Conservation (phyloP, 2,329 filamentous ascomycete species). For the Colletotrichum sidae region DNA sequence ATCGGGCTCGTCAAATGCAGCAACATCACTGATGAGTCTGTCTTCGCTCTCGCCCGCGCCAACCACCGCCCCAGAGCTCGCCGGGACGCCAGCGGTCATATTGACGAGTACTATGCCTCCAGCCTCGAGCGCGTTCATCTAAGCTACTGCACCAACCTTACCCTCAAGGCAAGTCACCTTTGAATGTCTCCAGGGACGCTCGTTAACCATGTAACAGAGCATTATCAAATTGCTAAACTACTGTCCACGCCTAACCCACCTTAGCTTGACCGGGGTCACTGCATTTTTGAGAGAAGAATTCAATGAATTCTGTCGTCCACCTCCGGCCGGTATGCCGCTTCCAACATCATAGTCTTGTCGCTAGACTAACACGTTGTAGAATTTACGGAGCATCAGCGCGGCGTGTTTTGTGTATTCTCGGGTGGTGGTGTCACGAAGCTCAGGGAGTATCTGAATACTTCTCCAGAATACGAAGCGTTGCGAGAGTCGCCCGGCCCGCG, state of each 20-base stretch:
- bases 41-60: slow-evolving; percentile 83
- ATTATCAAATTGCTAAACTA: slow-evolving; percentile 90
- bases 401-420: slow-evolving; percentile 98
- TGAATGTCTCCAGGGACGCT: background rate
- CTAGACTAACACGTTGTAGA: slow-evolving; percentile 63
- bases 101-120: slow-evolving; percentile 66
- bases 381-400: slow-evolving; percentile 94
- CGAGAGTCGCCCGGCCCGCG: slow-evolving; percentile 46
- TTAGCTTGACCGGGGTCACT: slow-evolving; percentile 93
- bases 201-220: slow-evolving; percentile 66
- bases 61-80: slow-evolving; percentile 65
- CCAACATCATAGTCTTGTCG: background rate
- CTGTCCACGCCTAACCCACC: slow-evolving; percentile 91
- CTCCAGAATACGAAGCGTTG: slow-evolving; percentile 58
- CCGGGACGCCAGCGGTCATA: slow-evolving; percentile 60
- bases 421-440: slow-evolving; percentile 84
- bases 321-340: slow-evolving; percentile 72
- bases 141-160: slow-evolving; percentile 91
- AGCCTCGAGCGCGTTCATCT: slow-evolving; percentile 94
- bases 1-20: slow-evolving; percentile 96
- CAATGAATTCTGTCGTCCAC: slow-evolving; percentile 85
- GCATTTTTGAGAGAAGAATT: slow-evolving; percentile 90
- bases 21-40: slow-evolving; percentile 89
- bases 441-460: slow-evolving; percentile 79
- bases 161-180: slow-evolving; percentile 73